These are phyloP conservation scores for Pythium guiyangense DNA, from an alignment of 352 stramenopile species.

Conservation along the genomic window DNA sequence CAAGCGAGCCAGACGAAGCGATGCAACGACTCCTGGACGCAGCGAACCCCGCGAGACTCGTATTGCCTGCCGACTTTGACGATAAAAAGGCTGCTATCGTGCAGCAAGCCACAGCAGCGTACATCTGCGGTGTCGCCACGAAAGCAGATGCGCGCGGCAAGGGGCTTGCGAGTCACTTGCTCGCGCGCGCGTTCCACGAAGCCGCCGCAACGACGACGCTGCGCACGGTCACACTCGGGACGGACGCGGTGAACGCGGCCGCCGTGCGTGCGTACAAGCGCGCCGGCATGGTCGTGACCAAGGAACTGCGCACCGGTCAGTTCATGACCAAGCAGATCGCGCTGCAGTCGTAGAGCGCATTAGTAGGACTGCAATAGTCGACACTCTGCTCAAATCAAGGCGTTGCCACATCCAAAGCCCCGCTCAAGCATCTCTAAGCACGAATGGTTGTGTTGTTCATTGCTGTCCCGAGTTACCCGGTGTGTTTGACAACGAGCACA, in stretches of 20 bases:
- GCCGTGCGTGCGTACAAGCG: slow-evolving; percentile 14
- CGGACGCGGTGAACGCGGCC: slow-evolving; percentile 11
- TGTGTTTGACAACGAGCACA: no score
- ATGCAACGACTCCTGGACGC: no score
- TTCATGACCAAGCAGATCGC: background rate
- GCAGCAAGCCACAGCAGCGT: slow-evolving; percentile 3
- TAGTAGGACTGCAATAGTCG: no score
- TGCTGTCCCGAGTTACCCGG: no score
- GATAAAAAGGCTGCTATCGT: background rate
- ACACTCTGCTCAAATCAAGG: no score
- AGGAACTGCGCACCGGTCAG: background rate
- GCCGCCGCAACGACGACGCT: background rate
- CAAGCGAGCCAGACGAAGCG: no score
- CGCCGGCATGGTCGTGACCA: slow-evolving; percentile 15
- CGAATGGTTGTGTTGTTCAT: no score
- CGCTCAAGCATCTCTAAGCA: no score
- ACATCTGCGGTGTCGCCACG: slow-evolving; percentile 11
- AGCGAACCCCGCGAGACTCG: background rate
- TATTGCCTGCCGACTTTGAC: background rate
- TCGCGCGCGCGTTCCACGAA: background rate
- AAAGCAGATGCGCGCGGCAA: slow-evolving; percentile 3
- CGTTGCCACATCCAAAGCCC: no score
- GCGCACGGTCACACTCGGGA: slow-evolving; percentile 13
- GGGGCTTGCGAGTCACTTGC: background rate
- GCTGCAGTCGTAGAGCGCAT: background rate